Evolutionary conservation across 768 basidiomycete species (phyloP), one percentile per base, ranked within the genome.

Genomic region (Russula sp.): DNA sequence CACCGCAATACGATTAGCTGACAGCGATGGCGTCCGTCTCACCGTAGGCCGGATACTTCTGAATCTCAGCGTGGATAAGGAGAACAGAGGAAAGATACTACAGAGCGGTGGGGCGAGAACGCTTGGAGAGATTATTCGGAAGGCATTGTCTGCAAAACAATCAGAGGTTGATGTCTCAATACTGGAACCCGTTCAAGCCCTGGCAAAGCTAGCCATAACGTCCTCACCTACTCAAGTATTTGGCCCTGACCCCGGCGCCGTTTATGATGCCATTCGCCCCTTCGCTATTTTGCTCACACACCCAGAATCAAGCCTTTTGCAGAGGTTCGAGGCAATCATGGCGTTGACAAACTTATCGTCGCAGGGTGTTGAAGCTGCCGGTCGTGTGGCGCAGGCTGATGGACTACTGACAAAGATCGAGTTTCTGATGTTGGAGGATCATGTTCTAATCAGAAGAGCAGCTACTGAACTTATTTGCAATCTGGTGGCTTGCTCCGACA

Each of bases 311-410:
- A 86, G 76, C 52, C 81, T 90, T 38, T 78, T 98, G 7, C 93
- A 97, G 71, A 83, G 83, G 46, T 99, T 99, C 71, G 97, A 99
- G 74, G 86, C 87, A 4, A 79, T 95, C 69, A 98, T 98, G 96
- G 95, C 94, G 1, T 80, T 99, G 58, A 99, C 97, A 9, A 99
- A 99, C 73, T 77, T 98, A 49, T 87, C 96, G 0, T 94, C 94
- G 20, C 81, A 91, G 57, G 83, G 83, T 55, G 77, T 85, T 0
- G 82, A 84, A 34, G 74, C 87, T 10, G 86, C 91, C 3, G 78
- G 82, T 22, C 83, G 88, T 52, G 83, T 97, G 54, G 87, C 86
- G 1, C 78, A 79, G 51, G 78, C 81, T 0, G 81, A 85, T 10
- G 84, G 84, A 2, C 73, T 92, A 34, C 70, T 90, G 59, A 79